Base-by-base conservation (phyloP, 257 asterid species). In the Lantana camara region DNA sequence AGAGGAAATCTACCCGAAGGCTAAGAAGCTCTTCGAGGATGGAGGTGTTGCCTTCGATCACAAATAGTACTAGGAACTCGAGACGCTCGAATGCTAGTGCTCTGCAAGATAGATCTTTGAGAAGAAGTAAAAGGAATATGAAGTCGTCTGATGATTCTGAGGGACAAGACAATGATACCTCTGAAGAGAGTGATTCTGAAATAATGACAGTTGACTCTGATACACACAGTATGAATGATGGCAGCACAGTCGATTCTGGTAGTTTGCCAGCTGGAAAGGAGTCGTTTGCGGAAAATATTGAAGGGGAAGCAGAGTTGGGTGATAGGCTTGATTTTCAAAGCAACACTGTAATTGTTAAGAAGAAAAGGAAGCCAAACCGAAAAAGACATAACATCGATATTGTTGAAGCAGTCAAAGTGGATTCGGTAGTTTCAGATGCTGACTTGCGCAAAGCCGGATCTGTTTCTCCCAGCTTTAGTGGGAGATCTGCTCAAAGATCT, bases 351-450 rank as follows among this genome's bases (percentile, higher is more conserved):
- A 73, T 88, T 45, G 57, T 75, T 45, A 89, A 83, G 81, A 89
- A 80, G 86, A 91, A 82, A 78, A 79, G 95, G 72, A 87, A 77
- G 81, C 87, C 80, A 57, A 80, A 71, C 63, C 79, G 95, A n/a
- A 91, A 89, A 77, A 80, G 96, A 58, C 68, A 73, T 19, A 57
- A 60, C 47, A 73, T 38, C 55, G 95, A 75, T 76, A 63, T 69
- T 54, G 58, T 72, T 14, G 88, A 74, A 44, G 53, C 82, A 48
- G 63, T 71, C 69, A 79, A 76, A 67, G 59, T 56, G 7, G 75
- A 77, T 68, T 67, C 58, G 64, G 75, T 68, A 71, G 66, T 65
- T 76, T 73, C 82, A 12, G 91, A 75, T 50, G 64, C 75, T 63
- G 83, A 74, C 58, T 24, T 62, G 64, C 74, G 54, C 19, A 86